These are phyloP conservation scores for Colletotrichum echinochloae DNA, from an alignment of 2,329 filamentous ascomycete genomes.

Conservation along the genomic window DNA sequence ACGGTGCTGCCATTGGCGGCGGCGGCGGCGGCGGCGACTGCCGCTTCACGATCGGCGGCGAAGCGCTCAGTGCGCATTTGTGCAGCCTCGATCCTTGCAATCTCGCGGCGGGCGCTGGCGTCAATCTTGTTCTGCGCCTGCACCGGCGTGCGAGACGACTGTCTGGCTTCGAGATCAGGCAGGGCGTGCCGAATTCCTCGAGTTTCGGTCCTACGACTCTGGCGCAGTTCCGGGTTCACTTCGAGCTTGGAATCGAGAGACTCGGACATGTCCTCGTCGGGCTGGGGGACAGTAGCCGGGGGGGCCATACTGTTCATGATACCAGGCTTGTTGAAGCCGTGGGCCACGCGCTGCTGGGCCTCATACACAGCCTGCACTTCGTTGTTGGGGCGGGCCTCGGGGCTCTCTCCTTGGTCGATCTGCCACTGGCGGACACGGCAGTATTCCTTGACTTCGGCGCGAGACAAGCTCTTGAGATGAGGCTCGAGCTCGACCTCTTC, in stretches of 20 bases:
- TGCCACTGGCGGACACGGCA: constrained; percentile 71
- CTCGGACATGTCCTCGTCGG: constrained; percentile 40
- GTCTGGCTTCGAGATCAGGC: constrained; percentile 52
- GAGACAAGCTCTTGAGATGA: constrained; percentile 63
- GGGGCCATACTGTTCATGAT: constrained; percentile 17
- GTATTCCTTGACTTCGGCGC: constrained; percentile 73
- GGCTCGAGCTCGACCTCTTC: constrained; percentile 71
- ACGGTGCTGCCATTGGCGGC: constrained; percentile 44
- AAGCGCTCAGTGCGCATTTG: constrained; percentile 65
- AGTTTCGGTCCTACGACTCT: constrained; percentile 56
- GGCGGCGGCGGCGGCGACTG: constrained; percentile 49
- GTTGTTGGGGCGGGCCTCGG: constrained; percentile 61
- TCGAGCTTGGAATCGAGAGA: constrained; percentile 35
- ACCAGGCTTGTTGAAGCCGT: constrained; percentile 45
- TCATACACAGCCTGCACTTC: constrained; percentile 64
- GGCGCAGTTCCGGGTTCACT: constrained; percentile 54
- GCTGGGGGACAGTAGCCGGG: constrained; percentile 37
- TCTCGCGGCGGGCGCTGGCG: constrained; percentile 62
- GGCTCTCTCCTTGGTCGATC: constrained; percentile 64
- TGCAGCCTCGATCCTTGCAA: constrained; percentile 63
- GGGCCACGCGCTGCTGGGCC: constrained; percentile 59
- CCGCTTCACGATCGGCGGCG: constrained; percentile 56
- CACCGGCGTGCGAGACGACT: constrained; percentile 50
- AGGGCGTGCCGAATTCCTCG: constrained; percentile 49
- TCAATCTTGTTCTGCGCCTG: constrained; percentile 60